A percentile compares a stretch with the other conserved stretches of the same genome.
These are phyloP conservation scores for Psilocybe cyanescens DNA, from an alignment of 768 basidiomycete genomes.

Conservation along the genomic window DNA sequence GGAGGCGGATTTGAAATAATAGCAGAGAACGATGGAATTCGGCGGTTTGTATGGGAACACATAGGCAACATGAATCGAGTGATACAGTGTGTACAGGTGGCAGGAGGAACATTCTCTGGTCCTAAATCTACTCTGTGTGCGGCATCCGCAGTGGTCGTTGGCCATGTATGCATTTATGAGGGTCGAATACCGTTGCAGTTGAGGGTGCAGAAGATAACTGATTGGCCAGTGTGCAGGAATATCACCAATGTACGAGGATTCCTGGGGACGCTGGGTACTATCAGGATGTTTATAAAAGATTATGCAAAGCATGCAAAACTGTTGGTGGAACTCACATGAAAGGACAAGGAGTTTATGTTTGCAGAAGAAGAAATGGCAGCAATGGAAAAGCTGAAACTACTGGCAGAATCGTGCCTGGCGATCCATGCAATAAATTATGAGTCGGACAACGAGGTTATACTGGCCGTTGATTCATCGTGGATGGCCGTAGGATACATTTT, in stretches of 20 bases:
- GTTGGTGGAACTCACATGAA: slow-evolving; percentile 27
- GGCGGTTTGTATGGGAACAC: not conserved
- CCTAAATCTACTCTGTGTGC: too few relatives aligned
- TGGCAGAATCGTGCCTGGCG: slow-evolving; percentile 4
- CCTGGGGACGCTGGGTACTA: slow-evolving; percentile 26
- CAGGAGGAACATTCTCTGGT: too few relatives aligned
- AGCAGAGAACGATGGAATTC: slow-evolving; percentile 11
- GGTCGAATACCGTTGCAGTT: slow-evolving; percentile 30
- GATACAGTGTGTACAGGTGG: too few relatives aligned
- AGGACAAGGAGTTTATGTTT: slow-evolving; percentile 30
- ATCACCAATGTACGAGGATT: slow-evolving; percentile 22
- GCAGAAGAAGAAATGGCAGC: slow-evolving; percentile 19
- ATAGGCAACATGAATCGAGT: too few relatives aligned
- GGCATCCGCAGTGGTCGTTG: slow-evolving; percentile 6
- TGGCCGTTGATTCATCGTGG: slow-evolving; percentile 19
- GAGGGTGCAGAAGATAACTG: slow-evolving; percentile 25
- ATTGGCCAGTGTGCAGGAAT: not conserved
- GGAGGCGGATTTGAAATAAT: slow-evolving; percentile 24
- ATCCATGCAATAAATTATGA: slow-evolving; percentile 16
- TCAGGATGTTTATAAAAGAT: not conserved
- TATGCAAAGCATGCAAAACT: slow-evolving; percentile 22
- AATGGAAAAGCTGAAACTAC: slow-evolving; percentile 10
- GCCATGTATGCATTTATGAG: slow-evolving; percentile 36
- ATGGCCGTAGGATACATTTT: slow-evolving; percentile 20
- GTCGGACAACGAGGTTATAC: slow-evolving; percentile 11